Evolutionary conservation across 345 rosid genomes (phyloP), one percentile per base, ranked within the genome.

Genomic region (Acer negundo): DNA sequence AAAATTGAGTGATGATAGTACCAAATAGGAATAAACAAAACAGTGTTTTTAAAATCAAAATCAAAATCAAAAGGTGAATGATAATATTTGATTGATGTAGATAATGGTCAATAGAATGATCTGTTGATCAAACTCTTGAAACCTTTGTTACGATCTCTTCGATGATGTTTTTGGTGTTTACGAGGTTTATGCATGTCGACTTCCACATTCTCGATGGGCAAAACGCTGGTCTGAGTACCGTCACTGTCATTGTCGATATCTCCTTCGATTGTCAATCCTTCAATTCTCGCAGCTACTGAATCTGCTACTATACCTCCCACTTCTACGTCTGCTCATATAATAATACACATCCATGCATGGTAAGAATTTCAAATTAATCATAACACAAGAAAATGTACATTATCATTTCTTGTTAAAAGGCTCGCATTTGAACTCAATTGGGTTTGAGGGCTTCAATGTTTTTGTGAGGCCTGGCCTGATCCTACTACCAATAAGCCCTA

Each of bases 251-350:
- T 85, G 67, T 91, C 94, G 5, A 90, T 82, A 28, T 89, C 93
- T 71, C 97, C 94, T 81, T 93, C 94, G 3, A 93, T 87, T 0
- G 93, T 87, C 82, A 92, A 63, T 73, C 96, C 96, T 80, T 92
- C 84, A 17, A 90, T 83, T 68, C 81, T 93, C n/a, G 90, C 88
- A 7, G 90, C 95, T n/a, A 85, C 77, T 0, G 91, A 78, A 15
- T 90, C 93, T 58, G 73, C 73, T 58, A 62, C 77, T 77, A 79
- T 84, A 40, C 69, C 49, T 56, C 86, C 90, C 76, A 86, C 84
- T 12, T 82, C 82, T 59, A 91, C 85, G 77, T 88, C 92, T 93
- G 84, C 81, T 66, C 17, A 19, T n/a, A 47, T 4, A 15, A 47
- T 4, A 15, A n/a, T 17, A 20, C 1, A 67, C 44, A n/a, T 19